Evolutionary conservation across 1,139 yeast species (phyloP).

Genomic region (Yamadazyma jaroonii): DNA sequence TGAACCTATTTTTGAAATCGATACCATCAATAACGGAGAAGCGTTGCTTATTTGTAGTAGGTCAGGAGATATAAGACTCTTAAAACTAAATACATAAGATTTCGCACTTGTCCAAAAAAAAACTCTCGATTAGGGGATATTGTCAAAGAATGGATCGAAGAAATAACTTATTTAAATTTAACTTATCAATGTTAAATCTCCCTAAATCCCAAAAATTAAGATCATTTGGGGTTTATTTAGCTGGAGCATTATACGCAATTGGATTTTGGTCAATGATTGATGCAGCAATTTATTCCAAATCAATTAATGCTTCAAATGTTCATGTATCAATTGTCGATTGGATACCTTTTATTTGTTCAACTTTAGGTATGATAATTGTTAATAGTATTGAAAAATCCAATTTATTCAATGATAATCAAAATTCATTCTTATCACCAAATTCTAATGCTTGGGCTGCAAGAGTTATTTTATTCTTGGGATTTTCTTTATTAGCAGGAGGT

Average conservation of each 20-base stretch:
- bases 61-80: constrained; percentile 22
- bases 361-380: constrained; percentile 88
- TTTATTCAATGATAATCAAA: constrained; percentile 52
- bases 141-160: constrained; percentile 30
- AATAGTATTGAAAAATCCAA: constrained; percentile 87
- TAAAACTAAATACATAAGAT: constrained; percentile 1
- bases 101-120: neutral
- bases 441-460: constrained; percentile 92
- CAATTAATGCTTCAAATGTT: constrained; percentile 79
- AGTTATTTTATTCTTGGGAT: constrained; percentile 84
- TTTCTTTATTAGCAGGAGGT: constrained; percentile 91
- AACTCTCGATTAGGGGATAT: neutral
- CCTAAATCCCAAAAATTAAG: constrained; percentile 73
- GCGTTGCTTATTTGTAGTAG: constrained; percentile 37
- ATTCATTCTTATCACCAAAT: constrained; percentile 47
- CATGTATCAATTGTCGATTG: constrained; percentile 93
- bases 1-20: constrained; percentile 50
- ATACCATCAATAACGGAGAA: constrained; percentile 32
- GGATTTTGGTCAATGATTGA: constrained; percentile 92
- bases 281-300: constrained; percentile 81
- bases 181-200: constrained; percentile 44
- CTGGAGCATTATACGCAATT: constrained; percentile 78
- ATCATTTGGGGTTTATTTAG: constrained; percentile 68
- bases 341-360: constrained; percentile 89
- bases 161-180: constrained; percentile 48